Conservation (phyloP, 257 asterid species). For the Capsicum chinense region DNA sequence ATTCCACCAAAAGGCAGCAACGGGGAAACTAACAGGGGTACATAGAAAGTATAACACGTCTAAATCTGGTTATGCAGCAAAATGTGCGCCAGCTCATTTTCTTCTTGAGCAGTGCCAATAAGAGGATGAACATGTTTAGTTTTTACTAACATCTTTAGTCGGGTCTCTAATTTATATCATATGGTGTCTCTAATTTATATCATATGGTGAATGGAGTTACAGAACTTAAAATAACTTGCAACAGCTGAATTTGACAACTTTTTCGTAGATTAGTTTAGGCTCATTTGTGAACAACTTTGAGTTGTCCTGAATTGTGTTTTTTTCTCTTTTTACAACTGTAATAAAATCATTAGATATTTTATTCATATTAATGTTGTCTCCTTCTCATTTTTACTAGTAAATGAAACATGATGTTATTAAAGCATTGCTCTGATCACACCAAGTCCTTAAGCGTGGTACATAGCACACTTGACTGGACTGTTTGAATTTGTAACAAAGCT, state of each 20-base stretch:
- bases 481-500: too few relatives aligned
- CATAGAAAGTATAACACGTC: constrained; percentile 78
- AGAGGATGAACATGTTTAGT: constrained; percentile 57
- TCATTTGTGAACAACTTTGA: constrained; percentile 4
- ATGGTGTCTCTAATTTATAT: too few relatives aligned
- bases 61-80: constrained; percentile 71
- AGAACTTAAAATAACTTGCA: constrained; percentile 9
- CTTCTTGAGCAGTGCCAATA: constrained; percentile 53
- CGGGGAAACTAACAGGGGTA: constrained; percentile 74
- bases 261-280: neutral
- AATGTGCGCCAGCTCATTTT: constrained; percentile 67
- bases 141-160: constrained; percentile 39
- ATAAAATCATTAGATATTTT: neutral
- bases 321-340: neutral
- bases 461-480: too few relatives aligned
- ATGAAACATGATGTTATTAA: too few relatives aligned
- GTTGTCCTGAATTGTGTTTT: neutral
- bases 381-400: neutral
- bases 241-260: constrained; percentile 7
- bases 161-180: too few relatives aligned
- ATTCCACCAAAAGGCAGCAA: constrained; percentile 64
- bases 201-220: neutral
- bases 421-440: too few relatives aligned
- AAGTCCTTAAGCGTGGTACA: too few relatives aligned
- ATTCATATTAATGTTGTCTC: neutral